A percentile compares a stretch with the other conserved stretches of the same genome.
Evolutionary conservation across 2,329 filamentous ascomycete species (phyloP).

Genomic region (Fusarium subtropicale): DNA sequence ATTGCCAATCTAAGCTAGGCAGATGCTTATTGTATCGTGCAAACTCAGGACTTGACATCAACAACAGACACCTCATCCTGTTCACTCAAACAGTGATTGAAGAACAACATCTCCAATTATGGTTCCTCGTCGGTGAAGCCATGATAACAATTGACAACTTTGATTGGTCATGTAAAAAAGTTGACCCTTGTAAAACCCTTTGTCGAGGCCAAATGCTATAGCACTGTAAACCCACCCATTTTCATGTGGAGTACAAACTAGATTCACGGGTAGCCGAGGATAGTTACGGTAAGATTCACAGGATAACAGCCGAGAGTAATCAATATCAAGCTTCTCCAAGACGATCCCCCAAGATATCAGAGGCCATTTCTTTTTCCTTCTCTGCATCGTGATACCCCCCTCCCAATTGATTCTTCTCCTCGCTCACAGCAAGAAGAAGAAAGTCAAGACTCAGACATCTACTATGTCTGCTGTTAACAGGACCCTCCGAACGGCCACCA

Average conservation of each 20-base stretch:
- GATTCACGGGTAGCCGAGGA: conserved; percentile 43
- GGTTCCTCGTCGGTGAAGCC: conserved; percentile 7
- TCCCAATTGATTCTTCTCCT: conserved; percentile 34
- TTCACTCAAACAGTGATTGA: background rate
- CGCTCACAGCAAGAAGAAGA: conserved; percentile 20
- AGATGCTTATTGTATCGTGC: too few relatives aligned
- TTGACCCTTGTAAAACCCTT: conserved; percentile 12
- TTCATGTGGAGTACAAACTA: background rate
- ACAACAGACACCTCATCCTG: background rate
- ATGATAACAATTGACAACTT: background rate
- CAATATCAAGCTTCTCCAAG: conserved; percentile 40
- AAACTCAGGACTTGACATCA: background rate
- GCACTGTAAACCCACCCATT: conserved; percentile 4
- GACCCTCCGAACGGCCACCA: conserved; percentile 65
- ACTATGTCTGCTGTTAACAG: conserved; percentile 67
- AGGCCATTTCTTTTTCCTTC: conserved; percentile 20
- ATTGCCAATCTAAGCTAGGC: background rate
- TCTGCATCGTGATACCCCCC: conserved; percentile 35
- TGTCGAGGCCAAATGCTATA: background rate
- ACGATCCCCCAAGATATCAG: conserved; percentile 19
- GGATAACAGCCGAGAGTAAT: conserved; percentile 44
- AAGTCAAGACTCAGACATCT: conserved; percentile 3
- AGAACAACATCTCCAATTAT: background rate
- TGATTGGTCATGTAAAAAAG: conserved; percentile 22
- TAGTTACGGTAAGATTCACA: conserved; percentile 42